phyloP scores from a whole-genome alignment of 1,284 basidiomycete species.

The Phaffia rhodozyma region DNA sequence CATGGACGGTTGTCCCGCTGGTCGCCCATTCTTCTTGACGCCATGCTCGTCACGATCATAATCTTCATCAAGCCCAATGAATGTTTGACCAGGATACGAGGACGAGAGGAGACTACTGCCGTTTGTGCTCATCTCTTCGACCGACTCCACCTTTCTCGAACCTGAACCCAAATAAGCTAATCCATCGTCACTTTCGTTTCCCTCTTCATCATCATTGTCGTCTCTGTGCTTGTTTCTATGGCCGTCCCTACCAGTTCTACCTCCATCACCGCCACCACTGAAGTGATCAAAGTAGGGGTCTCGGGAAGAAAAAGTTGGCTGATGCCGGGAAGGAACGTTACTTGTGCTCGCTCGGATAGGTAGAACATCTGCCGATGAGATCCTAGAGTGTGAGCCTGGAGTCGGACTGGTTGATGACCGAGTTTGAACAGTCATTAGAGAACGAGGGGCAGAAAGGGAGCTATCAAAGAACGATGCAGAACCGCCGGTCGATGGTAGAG shows the following conservation, averaged over 20 bases:
- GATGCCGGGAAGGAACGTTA: neutral
- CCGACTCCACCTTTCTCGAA: no score
- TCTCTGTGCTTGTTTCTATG: neutral
- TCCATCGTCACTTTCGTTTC: no score
- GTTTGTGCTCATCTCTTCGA: no score
- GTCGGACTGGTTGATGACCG: slow-evolving; percentile 7
- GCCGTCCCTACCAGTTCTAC: neutral
- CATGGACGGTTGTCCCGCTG: no score
- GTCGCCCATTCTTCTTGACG: neutral
- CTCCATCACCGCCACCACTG: neutral
- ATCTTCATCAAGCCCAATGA: neutral
- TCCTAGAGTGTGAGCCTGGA: neutral
- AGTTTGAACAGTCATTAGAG: neutral
- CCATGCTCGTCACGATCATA: neutral
- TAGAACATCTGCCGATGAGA: neutral
- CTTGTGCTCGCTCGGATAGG: neutral
- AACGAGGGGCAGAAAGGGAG: neutral
- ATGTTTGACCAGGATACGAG: no score
- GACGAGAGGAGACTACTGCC: no score
- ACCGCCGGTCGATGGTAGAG: neutral
- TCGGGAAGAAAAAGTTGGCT: neutral
- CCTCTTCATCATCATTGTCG: no score
- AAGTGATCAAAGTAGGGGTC: neutral
- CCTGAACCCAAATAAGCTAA: no score
- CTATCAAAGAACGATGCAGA: neutral